Evolutionary conservation across 352 stramenopile genomes (phyloP).

Genomic region (Blastocystis sp.): DNA sequence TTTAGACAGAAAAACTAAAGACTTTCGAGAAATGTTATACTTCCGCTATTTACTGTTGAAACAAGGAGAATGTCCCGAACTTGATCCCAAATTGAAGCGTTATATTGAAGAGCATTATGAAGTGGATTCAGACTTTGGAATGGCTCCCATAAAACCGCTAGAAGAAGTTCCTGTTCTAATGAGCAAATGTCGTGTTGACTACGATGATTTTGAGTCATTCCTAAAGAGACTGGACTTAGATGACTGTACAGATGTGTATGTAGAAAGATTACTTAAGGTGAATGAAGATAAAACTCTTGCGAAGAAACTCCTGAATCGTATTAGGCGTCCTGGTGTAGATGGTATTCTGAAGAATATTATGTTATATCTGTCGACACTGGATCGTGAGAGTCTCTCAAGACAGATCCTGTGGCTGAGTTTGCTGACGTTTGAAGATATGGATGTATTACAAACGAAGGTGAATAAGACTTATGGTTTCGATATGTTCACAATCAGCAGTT

Average conservation of each 20-base stretch:
- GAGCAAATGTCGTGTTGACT: background rate
- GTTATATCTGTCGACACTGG: constrained; percentile 1
- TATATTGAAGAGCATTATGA: background rate
- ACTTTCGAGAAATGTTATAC: constrained; percentile 14
- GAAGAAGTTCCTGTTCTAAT: background rate
- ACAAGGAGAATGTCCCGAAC: background rate
- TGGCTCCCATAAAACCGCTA: background rate
- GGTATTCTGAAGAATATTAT: constrained; percentile 1
- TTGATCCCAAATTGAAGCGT: background rate
- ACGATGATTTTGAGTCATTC: background rate
- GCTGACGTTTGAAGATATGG: constrained; percentile 18
- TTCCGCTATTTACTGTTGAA: background rate
- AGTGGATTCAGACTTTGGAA: background rate
- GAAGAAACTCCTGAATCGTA: background rate
- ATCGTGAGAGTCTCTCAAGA: background rate
- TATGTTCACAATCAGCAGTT: background rate
- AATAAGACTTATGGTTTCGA: background rate
- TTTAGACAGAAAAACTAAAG: background rate
- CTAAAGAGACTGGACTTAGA: background rate
- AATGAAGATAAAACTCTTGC: background rate
- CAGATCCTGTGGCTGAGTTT: background rate
- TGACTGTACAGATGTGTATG: background rate
- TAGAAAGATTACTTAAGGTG: background rate
- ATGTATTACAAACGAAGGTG: background rate
- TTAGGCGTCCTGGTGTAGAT: background rate